A percentile compares a stretch with the other conserved stretches of the same genome.
Evolutionary conservation across 225 moss, liverwort and hornwort species (phyloP).

Genomic region (Asterella californica): DNA sequence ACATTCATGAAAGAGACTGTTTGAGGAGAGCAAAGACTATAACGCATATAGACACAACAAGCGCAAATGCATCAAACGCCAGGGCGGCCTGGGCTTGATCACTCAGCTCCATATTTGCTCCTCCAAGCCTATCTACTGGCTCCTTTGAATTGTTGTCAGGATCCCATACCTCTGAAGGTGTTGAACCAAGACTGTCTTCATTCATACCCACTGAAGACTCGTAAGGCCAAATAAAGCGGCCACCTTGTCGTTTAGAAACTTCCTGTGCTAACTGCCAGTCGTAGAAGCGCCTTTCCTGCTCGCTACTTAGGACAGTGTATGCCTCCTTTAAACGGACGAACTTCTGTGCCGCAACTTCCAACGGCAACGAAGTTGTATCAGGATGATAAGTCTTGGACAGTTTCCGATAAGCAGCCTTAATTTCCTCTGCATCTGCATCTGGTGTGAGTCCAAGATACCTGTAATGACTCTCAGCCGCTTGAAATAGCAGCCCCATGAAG

Average conservation of each 20-base stretch:
- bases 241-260: slow-evolving; percentile 44
- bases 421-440: slow-evolving; percentile 70
- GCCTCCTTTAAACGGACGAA: slow-evolving; percentile 93
- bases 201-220: slow-evolving; percentile 24
- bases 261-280: slow-evolving; percentile 62
- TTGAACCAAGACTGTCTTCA: background rate
- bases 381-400: slow-evolving; percentile 93
- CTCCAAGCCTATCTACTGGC: slow-evolving; percentile 64
- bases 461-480: slow-evolving; percentile 46
- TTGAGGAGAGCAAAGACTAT: slow-evolving; percentile 36
- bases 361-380: slow-evolving; percentile 81
- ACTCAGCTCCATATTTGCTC: slow-evolving; percentile 73
- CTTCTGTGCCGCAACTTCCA: slow-evolving; percentile 84
- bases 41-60: slow-evolving; percentile 45
- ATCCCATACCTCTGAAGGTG: background rate
- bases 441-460: slow-evolving; percentile 67
- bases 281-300: slow-evolving; percentile 69
- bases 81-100: slow-evolving; percentile 69
- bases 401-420: slow-evolving; percentile 87
- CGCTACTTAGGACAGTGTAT: slow-evolving; percentile 70
- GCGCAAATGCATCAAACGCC: slow-evolving; percentile 61
- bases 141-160: slow-evolving; percentile 25
- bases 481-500: slow-evolving; percentile 33
- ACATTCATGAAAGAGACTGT: slow-evolving; percentile 4
- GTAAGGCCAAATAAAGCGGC: slow-evolving; percentile 45